Base-by-base conservation (phyloP, 306 rosid species). In the Arachis hypogaea region DNA sequence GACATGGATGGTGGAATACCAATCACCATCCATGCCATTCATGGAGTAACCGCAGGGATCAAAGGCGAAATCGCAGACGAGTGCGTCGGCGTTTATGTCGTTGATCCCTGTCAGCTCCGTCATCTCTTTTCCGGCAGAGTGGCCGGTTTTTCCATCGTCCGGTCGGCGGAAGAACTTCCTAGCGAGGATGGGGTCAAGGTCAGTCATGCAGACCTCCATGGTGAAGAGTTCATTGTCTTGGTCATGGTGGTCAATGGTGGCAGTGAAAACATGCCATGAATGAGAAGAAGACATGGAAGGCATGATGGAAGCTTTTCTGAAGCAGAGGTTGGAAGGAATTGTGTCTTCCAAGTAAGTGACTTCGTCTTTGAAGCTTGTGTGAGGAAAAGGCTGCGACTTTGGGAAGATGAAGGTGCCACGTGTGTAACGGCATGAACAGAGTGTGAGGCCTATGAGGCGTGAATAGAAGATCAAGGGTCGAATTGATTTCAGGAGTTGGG, bases 31-130 rank as follows among this genome's bases (percentile, higher is more conserved):
- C 64, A 92, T 73, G 3, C 97, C 90, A 59, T 94, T 94, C 99
- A 94, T 94, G 10, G 97, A 94, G 73, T 94, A 94, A 0, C 99
- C 99, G 47, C 99, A 94, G 0, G 99, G 99, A 51, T 91, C 94
- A 65, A 94, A 94, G 1, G 89, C 95, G 43, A 84, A 94, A 45
- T 94, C 99, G 66, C 99, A 94, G 54, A 94, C 73, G 29, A 91
- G 85, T 22, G 96, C 93, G 0, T 80, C 56, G 0, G 90, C 88
- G 51, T 86, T 88, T 40, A 94, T 94, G 43, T 84, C 87, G 8
- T 83, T 78, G 49, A 94, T 88, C 3, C 96, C 99, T 0, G 96
- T 87, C 0, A 85, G 51, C 60, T 84, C 86, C 0, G 99, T 94
- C 95, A 94, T 94, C 74, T 94, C 95, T 54, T 92, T 94, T 2